Base-by-base conservation (phyloP, 2,329 filamentous ascomycete species). In the Pseudovirgaria hyperparasitica region DNA sequence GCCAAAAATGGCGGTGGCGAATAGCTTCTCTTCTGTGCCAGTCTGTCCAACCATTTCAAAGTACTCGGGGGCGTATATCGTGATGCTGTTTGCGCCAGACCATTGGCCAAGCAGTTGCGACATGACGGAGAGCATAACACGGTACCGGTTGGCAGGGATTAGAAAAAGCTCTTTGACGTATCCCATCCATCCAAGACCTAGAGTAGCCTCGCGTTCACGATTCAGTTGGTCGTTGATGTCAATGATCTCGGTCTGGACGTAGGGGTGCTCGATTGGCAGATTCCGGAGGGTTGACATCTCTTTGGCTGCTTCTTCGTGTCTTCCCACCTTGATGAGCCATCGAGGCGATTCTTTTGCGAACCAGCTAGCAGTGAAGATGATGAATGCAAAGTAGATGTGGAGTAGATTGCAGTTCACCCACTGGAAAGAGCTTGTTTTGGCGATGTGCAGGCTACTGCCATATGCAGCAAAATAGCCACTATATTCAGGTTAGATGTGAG, bases 1-100 rank as follows among this genome's bases (percentile, higher is more conserved):
- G 22, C 80, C 80, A 28, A 86, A 84, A 26, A 87, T 70, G 4
- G 71, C 78, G 0, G 77, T 85, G 9, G 80, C 70, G 19, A 85
- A 71, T 0, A 85, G 67, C 28, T 72, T 72, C 49, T 82, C 75
- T 23, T 74, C 66, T 23, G 65, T 65, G 6, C 79, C 78, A 1
- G 65, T 70, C 24, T 79, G 71, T 4, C 80, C 81, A 38, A 86
- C 65, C 31, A 85, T 65, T 6, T 60, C 63, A 50, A 87, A 86
- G 27, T 85, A 69, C 33, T 82, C 69, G 0, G 75, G 70, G 0
- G 80, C 79, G 43, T 86, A 86, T 10, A 85, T 65, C 0, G 80
- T 86, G 51, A 86, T 84, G 21, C 66, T 72, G 5, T 72, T 73
- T 1, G 78, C 76, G 1, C 78, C 78, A 1, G 67, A 73, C 77